These are phyloP conservation scores for Cadophora malorum DNA, from an alignment of 2,329 filamentous ascomycete genomes.

Conservation along the genomic window DNA sequence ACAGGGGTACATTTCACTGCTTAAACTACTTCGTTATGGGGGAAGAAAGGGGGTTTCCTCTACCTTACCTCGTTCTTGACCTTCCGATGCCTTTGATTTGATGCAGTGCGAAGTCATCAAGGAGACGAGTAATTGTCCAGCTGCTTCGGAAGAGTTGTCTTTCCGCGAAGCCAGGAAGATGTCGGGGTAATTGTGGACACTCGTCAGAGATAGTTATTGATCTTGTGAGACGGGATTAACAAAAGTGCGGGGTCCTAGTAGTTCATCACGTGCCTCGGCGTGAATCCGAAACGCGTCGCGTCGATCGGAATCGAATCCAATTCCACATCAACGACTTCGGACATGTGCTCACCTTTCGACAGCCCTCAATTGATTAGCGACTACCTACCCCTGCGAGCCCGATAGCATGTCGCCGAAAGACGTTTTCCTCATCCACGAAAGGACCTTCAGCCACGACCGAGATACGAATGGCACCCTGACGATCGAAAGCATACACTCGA, in stretches of 20 bases:
- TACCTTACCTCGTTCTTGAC: too few species aligned
- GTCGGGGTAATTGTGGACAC: too few species aligned
- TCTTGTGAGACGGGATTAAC: not conserved
- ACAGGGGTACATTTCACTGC: too few species aligned
- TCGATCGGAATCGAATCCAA: not conserved
- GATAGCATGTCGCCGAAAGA: not conserved
- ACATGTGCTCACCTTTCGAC: not conserved
- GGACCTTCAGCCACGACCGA: not conserved
- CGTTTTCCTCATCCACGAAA: not conserved
- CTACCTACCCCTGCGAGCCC: not conserved
- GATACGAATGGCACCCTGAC: not conserved
- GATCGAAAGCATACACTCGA: conserved; percentile 7
- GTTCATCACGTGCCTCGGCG: not conserved
- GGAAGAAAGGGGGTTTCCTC: too few species aligned
- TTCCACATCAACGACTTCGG: not conserved
- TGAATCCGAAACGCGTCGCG: not conserved
- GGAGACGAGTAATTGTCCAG: too few species aligned
- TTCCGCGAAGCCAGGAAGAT: too few species aligned
- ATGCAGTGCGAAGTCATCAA: too few species aligned
- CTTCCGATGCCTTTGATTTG: too few species aligned
- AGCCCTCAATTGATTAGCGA: not conserved
- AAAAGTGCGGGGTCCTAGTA: not conserved
- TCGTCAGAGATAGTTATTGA: too few species aligned
- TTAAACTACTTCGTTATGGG: too few species aligned
- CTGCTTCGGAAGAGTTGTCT: too few species aligned